phyloP scores from a whole-genome alignment of 495 filamentous ascomycete genomes.

The Trichocladium uniseriatum region DNA sequence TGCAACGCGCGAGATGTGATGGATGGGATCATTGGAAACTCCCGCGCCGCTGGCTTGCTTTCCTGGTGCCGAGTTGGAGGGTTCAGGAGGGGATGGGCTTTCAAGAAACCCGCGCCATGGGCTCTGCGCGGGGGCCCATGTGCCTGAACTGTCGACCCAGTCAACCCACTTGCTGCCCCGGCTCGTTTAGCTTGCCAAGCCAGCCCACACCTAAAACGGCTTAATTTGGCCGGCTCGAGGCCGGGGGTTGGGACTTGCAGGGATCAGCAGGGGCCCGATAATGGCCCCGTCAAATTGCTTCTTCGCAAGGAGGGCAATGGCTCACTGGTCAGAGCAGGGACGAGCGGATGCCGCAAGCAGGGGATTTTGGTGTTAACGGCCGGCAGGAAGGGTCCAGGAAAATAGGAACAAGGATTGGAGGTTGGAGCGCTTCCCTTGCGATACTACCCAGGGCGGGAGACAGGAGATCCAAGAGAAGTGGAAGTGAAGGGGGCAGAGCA shows the following conservation, averaged over 20 bases:
- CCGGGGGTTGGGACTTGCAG: conserved; percentile 13
- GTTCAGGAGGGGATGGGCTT: not conserved
- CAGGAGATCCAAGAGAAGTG: not conserved
- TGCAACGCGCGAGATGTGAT: conserved; percentile 12
- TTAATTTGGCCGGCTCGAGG: no score
- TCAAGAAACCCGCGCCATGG: no score
- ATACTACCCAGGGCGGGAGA: no score
- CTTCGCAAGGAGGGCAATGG: conserved; percentile 21
- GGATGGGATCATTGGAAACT: conserved; percentile 9
- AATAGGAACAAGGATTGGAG: not conserved
- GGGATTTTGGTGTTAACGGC: conserved; percentile 2
- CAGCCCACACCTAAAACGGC: conserved; percentile 17
- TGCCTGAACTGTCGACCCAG: not conserved
- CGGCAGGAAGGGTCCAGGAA: not conserved
- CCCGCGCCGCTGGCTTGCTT: not conserved
- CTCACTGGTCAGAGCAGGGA: conserved; percentile 11
- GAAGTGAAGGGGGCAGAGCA: not conserved
- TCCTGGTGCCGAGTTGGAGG: not conserved
- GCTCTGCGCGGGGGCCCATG: not conserved
- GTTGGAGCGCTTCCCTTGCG: not conserved
- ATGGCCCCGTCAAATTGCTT: conserved; percentile 30
- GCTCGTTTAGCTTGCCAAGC: conserved; percentile 7
- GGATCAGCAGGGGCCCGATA: conserved; percentile 27
- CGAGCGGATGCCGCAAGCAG: conserved; percentile 6
- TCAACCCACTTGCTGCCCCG: not conserved